Conservation (phyloP, 352 stramenopile genomes). For the Globisporangium heterothallicum region DNA sequence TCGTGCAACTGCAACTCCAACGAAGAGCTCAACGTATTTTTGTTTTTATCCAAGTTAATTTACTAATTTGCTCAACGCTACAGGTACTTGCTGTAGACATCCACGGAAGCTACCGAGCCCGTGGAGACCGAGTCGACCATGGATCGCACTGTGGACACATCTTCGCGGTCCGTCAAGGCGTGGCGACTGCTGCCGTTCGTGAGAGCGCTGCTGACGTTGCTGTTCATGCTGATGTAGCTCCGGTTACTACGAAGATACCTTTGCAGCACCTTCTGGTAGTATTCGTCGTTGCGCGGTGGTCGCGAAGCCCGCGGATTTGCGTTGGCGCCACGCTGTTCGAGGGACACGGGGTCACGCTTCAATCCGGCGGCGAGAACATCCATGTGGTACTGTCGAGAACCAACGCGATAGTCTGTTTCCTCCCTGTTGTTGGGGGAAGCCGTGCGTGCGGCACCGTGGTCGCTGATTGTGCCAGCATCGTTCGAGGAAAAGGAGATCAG, state of each 20-base stretch:
- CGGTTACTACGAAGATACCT: constrained; percentile 53
- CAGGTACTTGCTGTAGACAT: constrained; percentile 15
- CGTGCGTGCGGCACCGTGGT: constrained; percentile 16
- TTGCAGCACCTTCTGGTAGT: constrained; percentile 60
- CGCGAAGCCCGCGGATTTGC: constrained; percentile 8
- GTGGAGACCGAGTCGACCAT: constrained; percentile 12
- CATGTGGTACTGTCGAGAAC: constrained; percentile 14
- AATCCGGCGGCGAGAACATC: constrained; percentile 13
- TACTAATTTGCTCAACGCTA: constrained; percentile 1
- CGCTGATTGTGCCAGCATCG: constrained; percentile 27
- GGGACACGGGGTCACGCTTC: constrained; percentile 11
- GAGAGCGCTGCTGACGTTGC: constrained; percentile 35
- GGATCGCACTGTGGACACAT: constrained; percentile 11
- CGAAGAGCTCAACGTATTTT: neutral
- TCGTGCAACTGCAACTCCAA: neutral
- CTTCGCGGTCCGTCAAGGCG: constrained; percentile 14
- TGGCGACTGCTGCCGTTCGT: constrained; percentile 41
- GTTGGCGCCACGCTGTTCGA: constrained; percentile 14
- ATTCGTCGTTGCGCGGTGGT: constrained; percentile 52
- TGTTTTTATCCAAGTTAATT: constrained; percentile 2
- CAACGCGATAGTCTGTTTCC: constrained; percentile 6
- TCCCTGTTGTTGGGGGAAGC: constrained; percentile 1
- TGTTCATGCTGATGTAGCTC: constrained; percentile 47
- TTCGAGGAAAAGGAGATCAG: constrained; percentile 43
- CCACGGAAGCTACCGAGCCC: constrained; percentile 12